A percentile compares a stretch with the other conserved stretches of the same genome.
Evolutionary conservation across 2,329 filamentous ascomycete genomes (phyloP).

Genomic region (Phoma herbarum): DNA sequence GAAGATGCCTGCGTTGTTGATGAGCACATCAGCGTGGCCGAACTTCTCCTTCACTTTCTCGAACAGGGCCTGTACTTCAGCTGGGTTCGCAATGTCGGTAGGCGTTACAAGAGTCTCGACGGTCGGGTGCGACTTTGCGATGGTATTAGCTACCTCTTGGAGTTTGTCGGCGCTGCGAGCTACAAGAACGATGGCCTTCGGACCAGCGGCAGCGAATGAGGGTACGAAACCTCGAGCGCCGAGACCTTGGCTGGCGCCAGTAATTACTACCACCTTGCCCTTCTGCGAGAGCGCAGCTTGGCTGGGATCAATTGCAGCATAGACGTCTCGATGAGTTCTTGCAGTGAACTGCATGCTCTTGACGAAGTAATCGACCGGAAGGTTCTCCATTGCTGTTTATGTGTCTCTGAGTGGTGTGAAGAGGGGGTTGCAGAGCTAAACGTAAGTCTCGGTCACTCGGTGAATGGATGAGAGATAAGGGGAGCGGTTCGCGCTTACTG

Average conservation of each 20-base stretch:
- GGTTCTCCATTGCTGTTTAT: conserved; percentile 21
- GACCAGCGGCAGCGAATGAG: conserved; percentile 49
- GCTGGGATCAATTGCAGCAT: conserved; percentile 53
- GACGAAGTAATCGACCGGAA: conserved; percentile 29
- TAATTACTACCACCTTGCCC: conserved; percentile 53
- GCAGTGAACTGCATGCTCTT: conserved; percentile 28
- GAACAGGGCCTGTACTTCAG: conserved; percentile 32
- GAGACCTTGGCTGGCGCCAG: conserved; percentile 54
- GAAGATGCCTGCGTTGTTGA: conserved; percentile 33
- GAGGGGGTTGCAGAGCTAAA: background rate
- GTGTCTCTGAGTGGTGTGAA: background rate
- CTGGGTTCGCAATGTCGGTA: conserved; percentile 42
- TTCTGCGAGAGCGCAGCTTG: conserved; percentile 42
- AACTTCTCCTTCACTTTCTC: conserved; percentile 32
- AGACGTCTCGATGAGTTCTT: conserved; percentile 47
- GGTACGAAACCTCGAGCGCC: conserved; percentile 48
- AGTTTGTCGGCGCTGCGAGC: conserved; percentile 43
- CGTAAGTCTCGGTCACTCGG: too few species aligned
- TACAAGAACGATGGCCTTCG: conserved; percentile 49
- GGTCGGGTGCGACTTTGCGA: conserved; percentile 41
- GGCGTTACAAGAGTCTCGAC: conserved; percentile 43
- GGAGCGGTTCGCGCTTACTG: background rate
- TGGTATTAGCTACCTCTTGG: conserved; percentile 30
- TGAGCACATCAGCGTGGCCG: conserved; percentile 34
- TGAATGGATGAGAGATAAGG: background rate